Base-by-base conservation (phyloP, 2,329 filamentous ascomycete species). In the Alternaria conjuncta region DNA sequence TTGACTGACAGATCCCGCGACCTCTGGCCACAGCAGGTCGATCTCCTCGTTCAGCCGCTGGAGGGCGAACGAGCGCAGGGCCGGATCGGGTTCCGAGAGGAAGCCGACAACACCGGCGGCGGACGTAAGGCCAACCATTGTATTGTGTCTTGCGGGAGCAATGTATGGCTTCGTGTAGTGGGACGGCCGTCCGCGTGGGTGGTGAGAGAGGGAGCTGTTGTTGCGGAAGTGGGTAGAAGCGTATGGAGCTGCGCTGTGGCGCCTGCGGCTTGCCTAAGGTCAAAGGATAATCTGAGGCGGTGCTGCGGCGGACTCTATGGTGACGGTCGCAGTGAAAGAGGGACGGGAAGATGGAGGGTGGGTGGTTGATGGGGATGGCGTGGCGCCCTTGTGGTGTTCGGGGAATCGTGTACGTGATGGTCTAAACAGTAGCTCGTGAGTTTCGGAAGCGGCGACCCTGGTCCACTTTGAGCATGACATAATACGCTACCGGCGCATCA, bases 1-100 rank as follows among this genome's bases (percentile, higher is more conserved):
- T 83, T 97, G 91, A 77, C 91, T 94, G 77, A 99, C 88, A 63
- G 93, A 92, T 61, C 91, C 93, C 57, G 96, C 95, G 68, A 99
- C 94, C 83, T 99, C 96, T 66, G 94, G 96, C 96, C 96, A 99
- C 72, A 99, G 89, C 68, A 95, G 92, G 81, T 98, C 94, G 75
- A 99, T 97, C 78, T 98, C 92, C 74, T 96, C 92, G 83, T 99
- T 97, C 77, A 99, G 88, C 71, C 93, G 94, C 84, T 97, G 92
- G 71, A 99, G 87, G 70, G 96, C 96, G 80, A 97, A 99, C 73
- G 95, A 89, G 86, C 94, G 94, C 82, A 99, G 90, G 82, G 97
- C 93, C 61, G 92, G 88, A 83, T 98, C 96, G 74, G 96, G 94
- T 80, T 99, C 96, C 71, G 93, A 92, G 67, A 99, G 88, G 82